Evolutionary conservation across 129 eudicot genomes (phyloP).

Genomic region (Artemisia annua): DNA sequence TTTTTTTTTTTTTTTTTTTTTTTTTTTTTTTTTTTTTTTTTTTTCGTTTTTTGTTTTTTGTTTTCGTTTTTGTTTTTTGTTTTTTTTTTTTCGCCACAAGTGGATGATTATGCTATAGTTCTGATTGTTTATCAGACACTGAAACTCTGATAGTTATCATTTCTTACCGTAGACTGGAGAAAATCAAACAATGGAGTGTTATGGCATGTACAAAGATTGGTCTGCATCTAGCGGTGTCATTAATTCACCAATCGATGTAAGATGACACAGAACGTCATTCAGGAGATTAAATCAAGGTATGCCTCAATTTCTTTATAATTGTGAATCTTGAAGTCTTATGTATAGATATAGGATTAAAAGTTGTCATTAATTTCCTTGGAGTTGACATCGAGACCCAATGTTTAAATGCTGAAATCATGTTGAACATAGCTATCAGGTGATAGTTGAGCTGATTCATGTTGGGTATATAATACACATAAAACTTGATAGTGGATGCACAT

Average conservation of each 20-base stretch:
- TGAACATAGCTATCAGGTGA: slow-evolving; percentile 23
- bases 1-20: too few relatives aligned
- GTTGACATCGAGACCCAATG: slow-evolving; percentile 9
- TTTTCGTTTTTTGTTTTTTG: too few relatives aligned
- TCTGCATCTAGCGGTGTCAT: background rate
- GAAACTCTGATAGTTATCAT: background rate
- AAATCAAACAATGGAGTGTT: slow-evolving; percentile 1
- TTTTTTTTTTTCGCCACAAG: too few relatives aligned
- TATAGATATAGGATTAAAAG: background rate
- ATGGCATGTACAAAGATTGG: background rate
- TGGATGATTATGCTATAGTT: background rate
- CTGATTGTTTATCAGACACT: background rate
- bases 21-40: too few relatives aligned
- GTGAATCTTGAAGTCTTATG: background rate
- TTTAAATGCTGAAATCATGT: background rate
- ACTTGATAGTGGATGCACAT: slow-evolving; percentile 22
- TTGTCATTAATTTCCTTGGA: background rate
- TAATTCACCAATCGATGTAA: background rate
- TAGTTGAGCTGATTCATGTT: slow-evolving; percentile 21
- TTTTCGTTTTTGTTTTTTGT: too few relatives aligned
- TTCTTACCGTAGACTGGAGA: background rate
- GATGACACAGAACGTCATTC: background rate
- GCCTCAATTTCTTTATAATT: background rate
- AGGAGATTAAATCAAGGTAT: slow-evolving; percentile 1
- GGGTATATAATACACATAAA: slow-evolving; percentile 30